These are phyloP conservation scores for Favolaschia claudopus DNA, from an alignment of 768 basidiomycete species.

Conservation along the genomic window DNA sequence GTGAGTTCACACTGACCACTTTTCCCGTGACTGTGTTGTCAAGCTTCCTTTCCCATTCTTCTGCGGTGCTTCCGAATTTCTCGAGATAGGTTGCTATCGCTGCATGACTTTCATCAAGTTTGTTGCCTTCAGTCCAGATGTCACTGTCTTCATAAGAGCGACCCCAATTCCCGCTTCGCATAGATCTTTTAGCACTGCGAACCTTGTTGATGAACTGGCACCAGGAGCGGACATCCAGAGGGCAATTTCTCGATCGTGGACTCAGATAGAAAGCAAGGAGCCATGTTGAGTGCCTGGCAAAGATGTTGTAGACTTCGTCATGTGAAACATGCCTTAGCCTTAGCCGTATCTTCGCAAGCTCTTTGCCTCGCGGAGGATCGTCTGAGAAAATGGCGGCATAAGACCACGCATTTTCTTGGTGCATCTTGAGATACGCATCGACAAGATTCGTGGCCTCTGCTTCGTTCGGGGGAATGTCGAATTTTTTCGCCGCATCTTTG, in stretches of 20 bases:
- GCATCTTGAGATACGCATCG: slow-evolving; percentile 43
- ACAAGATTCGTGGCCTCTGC: slow-evolving; percentile 61
- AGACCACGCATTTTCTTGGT: neutral
- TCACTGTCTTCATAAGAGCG: slow-evolving; percentile 20
- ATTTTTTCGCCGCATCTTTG: slow-evolving; percentile 46
- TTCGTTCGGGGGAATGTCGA: slow-evolving; percentile 41
- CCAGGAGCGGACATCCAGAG: slow-evolving; percentile 58
- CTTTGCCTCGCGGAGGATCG: too few species aligned
- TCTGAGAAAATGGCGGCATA: slow-evolving; percentile 40
- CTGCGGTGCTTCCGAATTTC: slow-evolving; percentile 39
- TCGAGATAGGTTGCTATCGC: slow-evolving; percentile 30
- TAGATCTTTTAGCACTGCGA: neutral
- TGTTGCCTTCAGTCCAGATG: slow-evolving; percentile 9
- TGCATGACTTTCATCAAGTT: slow-evolving; percentile 2
- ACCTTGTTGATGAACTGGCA: slow-evolving; percentile 46
- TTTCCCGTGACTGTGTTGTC: slow-evolving; percentile 18
- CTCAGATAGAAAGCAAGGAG: slow-evolving; percentile 57
- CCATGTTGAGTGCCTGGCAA: slow-evolving; percentile 69
- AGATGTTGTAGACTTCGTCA: slow-evolving; percentile 57
- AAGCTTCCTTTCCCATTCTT: slow-evolving; percentile 40
- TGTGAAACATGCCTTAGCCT: slow-evolving; percentile 55
- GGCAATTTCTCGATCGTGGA: slow-evolving; percentile 26
- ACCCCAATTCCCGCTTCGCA: slow-evolving; percentile 27
- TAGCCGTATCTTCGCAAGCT: too few species aligned
- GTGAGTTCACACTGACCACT: neutral